Evolutionary conservation across 83 land plant genomes (phyloP).

Genomic region (Diphasiastrum complanatum): DNA sequence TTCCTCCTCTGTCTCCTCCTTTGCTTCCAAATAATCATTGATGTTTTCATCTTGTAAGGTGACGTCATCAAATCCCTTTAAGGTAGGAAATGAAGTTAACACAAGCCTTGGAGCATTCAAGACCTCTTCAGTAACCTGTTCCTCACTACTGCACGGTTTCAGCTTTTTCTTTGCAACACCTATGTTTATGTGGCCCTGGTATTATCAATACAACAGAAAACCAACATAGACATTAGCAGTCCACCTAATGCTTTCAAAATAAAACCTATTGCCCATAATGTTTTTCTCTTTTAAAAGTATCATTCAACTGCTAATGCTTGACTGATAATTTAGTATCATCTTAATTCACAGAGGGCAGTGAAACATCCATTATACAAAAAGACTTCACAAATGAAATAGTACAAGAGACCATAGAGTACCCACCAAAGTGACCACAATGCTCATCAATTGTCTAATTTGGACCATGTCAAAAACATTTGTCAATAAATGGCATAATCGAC

Average conservation of each 20-base stretch:
- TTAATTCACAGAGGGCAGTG: background rate
- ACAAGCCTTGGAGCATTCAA: slow-evolving; percentile 22
- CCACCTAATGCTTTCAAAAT: too few relatives aligned
- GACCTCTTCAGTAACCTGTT: slow-evolving; percentile 19
- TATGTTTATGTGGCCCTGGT: slow-evolving; percentile 80
- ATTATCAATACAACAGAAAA: too few relatives aligned
- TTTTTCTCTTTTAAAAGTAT: background rate
- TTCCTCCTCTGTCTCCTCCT: slow-evolving; percentile 11
- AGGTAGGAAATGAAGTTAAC: slow-evolving; percentile 9
- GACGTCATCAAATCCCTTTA: background rate
- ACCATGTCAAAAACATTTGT: slow-evolving; percentile 7
- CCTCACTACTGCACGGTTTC: slow-evolving; percentile 23
- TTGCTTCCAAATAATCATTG: background rate
- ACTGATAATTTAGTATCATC: background rate
- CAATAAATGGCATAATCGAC: too few relatives aligned
- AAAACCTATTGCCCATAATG: slow-evolving; percentile 1
- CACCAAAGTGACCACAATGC: background rate
- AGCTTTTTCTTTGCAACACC: slow-evolving; percentile 62
- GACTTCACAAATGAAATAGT: background rate
- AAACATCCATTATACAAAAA: background rate
- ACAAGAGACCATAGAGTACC: background rate
- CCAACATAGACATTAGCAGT: too few relatives aligned
- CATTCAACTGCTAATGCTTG: background rate
- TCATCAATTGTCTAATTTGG: too few relatives aligned
- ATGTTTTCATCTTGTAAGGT: background rate